These are phyloP conservation scores for Saturnispora dispora DNA, from an alignment of 805 yeast species.

Conservation along the genomic window DNA sequence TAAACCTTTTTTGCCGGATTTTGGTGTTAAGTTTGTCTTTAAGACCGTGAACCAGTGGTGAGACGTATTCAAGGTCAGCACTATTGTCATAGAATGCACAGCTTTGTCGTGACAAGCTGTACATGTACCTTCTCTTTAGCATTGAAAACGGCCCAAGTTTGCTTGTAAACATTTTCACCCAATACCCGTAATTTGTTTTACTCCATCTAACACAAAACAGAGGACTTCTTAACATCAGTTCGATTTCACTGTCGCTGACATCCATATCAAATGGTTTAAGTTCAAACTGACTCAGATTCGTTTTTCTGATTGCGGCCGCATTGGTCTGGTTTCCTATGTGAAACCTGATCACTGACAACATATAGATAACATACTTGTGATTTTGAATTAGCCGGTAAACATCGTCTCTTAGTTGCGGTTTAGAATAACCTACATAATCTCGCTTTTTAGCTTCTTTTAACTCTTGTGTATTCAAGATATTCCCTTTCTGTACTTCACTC, in stretches of 20 bases:
- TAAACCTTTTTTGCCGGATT: neutral
- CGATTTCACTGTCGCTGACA: constrained; percentile 2
- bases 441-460: neutral
- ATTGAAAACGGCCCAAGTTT: neutral
- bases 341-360: neutral
- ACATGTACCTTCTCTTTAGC: neutral
- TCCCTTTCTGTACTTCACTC: neutral
- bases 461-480: neutral
- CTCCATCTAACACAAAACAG: constrained; percentile 2
- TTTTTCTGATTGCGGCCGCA: neutral
- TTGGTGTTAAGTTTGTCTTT: neutral
- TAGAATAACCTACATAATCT: neutral
- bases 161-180: constrained; percentile 1
- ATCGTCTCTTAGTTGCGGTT: neutral
- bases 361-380: constrained; percentile 1
- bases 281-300: neutral
- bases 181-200: neutral
- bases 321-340: neutral
- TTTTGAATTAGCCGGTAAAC: neutral
- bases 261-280: neutral
- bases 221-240: neutral
- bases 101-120: neutral
- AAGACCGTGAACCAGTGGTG: neutral
- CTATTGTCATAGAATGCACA: neutral
- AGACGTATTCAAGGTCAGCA: neutral